These are phyloP conservation scores for Gorgonomyces haynaldii DNA, from an alignment of 192 early-diverging fungal species.

Conservation along the genomic window DNA sequence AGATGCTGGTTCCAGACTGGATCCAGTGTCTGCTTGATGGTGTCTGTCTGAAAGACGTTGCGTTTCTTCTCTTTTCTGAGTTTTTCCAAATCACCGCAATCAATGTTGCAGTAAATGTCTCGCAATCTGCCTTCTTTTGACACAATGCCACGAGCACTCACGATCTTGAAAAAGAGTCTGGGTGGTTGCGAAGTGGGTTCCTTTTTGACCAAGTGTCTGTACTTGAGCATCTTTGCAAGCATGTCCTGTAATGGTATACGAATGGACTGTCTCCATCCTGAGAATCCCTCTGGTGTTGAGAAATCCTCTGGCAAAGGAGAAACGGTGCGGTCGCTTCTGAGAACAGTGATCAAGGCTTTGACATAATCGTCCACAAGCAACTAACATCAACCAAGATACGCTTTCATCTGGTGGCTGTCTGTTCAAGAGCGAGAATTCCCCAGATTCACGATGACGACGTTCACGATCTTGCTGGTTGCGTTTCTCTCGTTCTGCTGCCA, in stretches of 20 bases:
- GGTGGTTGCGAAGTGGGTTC: slow-evolving; percentile 11
- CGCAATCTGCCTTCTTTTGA: slow-evolving; percentile 37
- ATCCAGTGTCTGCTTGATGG: slow-evolving; percentile 14
- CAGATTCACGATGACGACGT: background rate
- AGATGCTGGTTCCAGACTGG: slow-evolving; percentile 42
- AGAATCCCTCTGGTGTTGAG: slow-evolving; percentile 21
- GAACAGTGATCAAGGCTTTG: slow-evolving; percentile 25
- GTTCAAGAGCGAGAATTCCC: background rate
- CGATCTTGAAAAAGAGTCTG: slow-evolving; percentile 35
- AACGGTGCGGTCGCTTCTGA: slow-evolving; percentile 19
- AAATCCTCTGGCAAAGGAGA: slow-evolving; percentile 37
- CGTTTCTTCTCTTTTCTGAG: slow-evolving; percentile 6
- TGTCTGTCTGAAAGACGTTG: slow-evolving; percentile 33
- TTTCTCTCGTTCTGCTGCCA: slow-evolving; percentile 3
- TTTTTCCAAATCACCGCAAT: slow-evolving; percentile 26
- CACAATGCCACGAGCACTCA: slow-evolving; percentile 34
- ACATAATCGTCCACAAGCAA: slow-evolving; percentile 35
- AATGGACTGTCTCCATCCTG: slow-evolving; percentile 21
- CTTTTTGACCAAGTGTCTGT: slow-evolving; percentile 13
- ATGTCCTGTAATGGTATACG: slow-evolving; percentile 22
- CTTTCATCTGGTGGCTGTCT: background rate
- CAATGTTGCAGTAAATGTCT: slow-evolving; percentile 40
- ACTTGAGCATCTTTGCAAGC: slow-evolving; percentile 23
- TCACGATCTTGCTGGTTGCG: background rate
- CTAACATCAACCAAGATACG: slow-evolving; percentile 6